A percentile compares a stretch with the other conserved stretches of the same genome.
phyloP scores from a whole-genome alignment of 2,329 filamentous ascomycete species.

The Cladosporium oxysporum region DNA sequence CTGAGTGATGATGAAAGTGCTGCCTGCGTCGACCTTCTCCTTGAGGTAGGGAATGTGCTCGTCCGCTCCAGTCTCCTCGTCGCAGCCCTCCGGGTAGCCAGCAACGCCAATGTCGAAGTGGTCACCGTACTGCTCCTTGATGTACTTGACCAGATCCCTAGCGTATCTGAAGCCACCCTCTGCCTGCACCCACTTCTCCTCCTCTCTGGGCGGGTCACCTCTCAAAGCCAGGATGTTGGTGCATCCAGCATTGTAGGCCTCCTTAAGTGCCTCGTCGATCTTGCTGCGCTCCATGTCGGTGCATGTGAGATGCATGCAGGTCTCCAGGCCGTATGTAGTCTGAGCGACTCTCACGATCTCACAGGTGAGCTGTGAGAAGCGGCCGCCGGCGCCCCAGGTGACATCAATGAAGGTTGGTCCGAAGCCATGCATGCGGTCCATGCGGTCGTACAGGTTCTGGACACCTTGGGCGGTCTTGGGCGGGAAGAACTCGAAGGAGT shows the following conservation, averaged over 20 bases:
- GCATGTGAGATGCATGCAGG: slow-evolving; percentile 98
- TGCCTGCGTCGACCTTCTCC: slow-evolving; percentile 94
- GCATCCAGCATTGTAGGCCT: slow-evolving; percentile 91
- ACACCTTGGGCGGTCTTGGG: slow-evolving; percentile 97
- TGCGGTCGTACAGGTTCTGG: slow-evolving; percentile 98
- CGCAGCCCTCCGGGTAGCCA: slow-evolving; percentile 92
- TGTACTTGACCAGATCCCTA: slow-evolving; percentile 84
- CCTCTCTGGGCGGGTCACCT: slow-evolving; percentile 89
- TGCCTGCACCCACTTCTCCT: slow-evolving; percentile 88
- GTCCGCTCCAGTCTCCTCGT: slow-evolving; percentile 88
- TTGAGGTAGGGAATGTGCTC: slow-evolving; percentile 87
- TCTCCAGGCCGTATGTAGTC: slow-evolving; percentile 92
- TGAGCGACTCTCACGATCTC: slow-evolving; percentile 98
- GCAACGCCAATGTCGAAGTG: slow-evolving; percentile 98
- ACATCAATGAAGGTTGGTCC: slow-evolving; percentile 97
- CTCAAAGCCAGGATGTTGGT: slow-evolving; percentile 94
- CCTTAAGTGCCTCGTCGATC: slow-evolving; percentile 82
- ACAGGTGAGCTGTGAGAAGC: slow-evolving; percentile 86
- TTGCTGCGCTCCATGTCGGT: slow-evolving; percentile 95
- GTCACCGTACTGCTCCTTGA: slow-evolving; percentile 74
- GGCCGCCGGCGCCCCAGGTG: slow-evolving; percentile 95
- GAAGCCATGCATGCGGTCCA: slow-evolving; percentile 97
- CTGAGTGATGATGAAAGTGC: slow-evolving; percentile 92
- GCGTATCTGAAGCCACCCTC: slow-evolving; percentile 90
- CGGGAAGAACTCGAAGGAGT: slow-evolving; percentile 99